Evolutionary conservation across 2,329 filamentous ascomycete species (phyloP).

Genomic region (Lasiodiplodia citricola): DNA sequence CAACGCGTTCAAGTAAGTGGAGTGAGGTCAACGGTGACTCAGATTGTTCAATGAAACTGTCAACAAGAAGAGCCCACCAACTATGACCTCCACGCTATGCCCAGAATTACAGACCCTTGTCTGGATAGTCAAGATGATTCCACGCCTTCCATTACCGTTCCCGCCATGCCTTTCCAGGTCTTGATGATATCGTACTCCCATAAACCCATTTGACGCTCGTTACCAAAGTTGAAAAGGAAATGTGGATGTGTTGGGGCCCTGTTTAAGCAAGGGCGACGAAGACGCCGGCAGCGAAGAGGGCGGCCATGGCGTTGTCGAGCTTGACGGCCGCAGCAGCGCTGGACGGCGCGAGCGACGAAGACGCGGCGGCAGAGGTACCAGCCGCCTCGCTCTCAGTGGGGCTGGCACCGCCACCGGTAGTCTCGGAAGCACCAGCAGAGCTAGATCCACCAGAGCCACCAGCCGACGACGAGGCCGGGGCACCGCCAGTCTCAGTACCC

Average conservation of each 20-base stretch:
- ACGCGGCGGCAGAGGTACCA: conserved; percentile 10
- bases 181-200: conserved; percentile 6
- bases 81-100: conserved; percentile 12
- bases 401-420: not conserved
- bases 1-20: not conserved
- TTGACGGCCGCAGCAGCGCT: conserved; percentile 7
- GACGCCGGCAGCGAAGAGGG: conserved; percentile 26
- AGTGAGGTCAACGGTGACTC: conserved; percentile 21
- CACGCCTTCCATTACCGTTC: conserved; percentile 11
- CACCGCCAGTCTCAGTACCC: conserved; percentile 4
- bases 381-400: not conserved
- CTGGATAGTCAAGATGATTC: conserved; percentile 13
- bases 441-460: not conserved
- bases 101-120: conserved; percentile 8
- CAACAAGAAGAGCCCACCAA: conserved; percentile 18
- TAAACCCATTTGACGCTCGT: conserved; percentile 21
- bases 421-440: conserved; percentile 1
- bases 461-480: conserved; percentile 9
- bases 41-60: conserved; percentile 13
- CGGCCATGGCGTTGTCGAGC: conserved; percentile 25
- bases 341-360: conserved; percentile 17
- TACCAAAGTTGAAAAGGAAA: conserved; percentile 7
- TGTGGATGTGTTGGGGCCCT: not conserved
- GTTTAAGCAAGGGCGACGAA: conserved; percentile 24
- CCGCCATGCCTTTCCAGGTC: not conserved